Percentiles rank a stretch among this genome's conserved stretches.
These are phyloP conservation scores for Lipomyces japonicus DNA, from an alignment of 805 yeast genomes.

Conservation along the genomic window DNA sequence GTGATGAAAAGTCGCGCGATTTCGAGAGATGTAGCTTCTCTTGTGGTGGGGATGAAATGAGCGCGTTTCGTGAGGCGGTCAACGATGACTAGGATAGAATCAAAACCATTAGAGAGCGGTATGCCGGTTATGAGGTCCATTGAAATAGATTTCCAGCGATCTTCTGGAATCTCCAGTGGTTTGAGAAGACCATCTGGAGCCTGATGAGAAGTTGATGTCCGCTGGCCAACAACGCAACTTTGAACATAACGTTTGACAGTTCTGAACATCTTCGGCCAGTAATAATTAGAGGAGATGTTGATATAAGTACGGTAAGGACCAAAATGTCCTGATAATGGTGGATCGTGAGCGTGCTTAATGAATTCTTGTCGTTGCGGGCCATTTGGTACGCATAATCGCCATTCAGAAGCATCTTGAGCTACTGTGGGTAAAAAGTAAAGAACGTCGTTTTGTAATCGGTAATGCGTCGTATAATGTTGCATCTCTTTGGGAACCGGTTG, in stretches of 20 bases:
- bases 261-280: conserved; percentile 16
- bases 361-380: not conserved
- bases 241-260: conserved; percentile 7
- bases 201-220: not conserved
- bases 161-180: conserved; percentile 21
- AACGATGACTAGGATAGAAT: conserved; percentile 27
- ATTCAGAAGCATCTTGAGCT: not conserved
- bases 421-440: not conserved
- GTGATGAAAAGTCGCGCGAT: conserved; percentile 17
- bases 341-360: conserved; percentile 1
- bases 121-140: conserved; percentile 29
- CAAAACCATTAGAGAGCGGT: conserved; percentile 9
- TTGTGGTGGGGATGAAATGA: conserved; percentile 25
- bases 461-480: not conserved
- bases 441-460: not conserved
- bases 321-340: conserved; percentile 3
- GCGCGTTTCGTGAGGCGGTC: conserved; percentile 28
- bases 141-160: conserved; percentile 11
- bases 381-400: conserved; percentile 4
- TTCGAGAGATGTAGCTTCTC: conserved; percentile 1
- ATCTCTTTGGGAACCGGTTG: not conserved
- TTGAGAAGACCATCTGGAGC: conserved; percentile 11
- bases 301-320: conserved; percentile 5
- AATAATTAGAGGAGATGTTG: not conserved
- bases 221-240: conserved; percentile 21